Base-by-base conservation (phyloP, 2,329 filamentous ascomycete genomes). In the Phaeosphaeria sp. region DNA sequence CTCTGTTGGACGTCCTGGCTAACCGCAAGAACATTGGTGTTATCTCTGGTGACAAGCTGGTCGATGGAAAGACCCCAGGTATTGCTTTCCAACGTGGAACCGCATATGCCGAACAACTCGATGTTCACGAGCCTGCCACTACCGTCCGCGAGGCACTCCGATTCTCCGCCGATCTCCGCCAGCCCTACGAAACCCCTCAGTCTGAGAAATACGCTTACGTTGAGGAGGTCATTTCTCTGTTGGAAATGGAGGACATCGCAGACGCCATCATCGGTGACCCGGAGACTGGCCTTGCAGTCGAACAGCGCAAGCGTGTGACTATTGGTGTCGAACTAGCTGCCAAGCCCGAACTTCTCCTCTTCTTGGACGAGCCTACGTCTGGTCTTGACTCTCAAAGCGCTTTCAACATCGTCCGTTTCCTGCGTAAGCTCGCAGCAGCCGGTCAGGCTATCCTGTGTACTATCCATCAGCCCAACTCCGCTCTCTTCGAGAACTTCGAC, bases 381-480 rank as follows among this genome's bases (percentile, higher is more conserved):
- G 91, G 91, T 55, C 85, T 93, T 1, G 89, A 91, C 71, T 87
- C 84, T 27, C 88, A 91, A 73, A 87, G 84, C 55, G 89, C 90
- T 18, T 92, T 89, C 80, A 91, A 91, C 76, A 92, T 92, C 64
- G 87, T 91, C 24, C 87, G 89, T 33, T 91, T 92, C 81, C 80
- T 93, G n/a, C 87, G 87, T 68, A 92, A 92, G 78, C 84, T 92
- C 6, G 88, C 90, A 49, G 82, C 84, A n/a, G 90, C 90, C 2
- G 93, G 92, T 1, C 93, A 96, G 73, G 92, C 92, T 9, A 92
- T 96, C 65, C 84, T 96, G 3, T 96, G 92, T 79, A 96, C 93
- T 0, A 96, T 96, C 62, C 93, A 96, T 75, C 93, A 96, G 74
- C 92, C 93, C 1, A 94, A 93, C 64, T 91, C 91, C 17, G 88